Percentiles rank a stretch among this genome's conserved stretches.
Evolutionary conservation across 768 basidiomycete species (phyloP).

Genomic region (Leccinum sublutescens): DNA sequence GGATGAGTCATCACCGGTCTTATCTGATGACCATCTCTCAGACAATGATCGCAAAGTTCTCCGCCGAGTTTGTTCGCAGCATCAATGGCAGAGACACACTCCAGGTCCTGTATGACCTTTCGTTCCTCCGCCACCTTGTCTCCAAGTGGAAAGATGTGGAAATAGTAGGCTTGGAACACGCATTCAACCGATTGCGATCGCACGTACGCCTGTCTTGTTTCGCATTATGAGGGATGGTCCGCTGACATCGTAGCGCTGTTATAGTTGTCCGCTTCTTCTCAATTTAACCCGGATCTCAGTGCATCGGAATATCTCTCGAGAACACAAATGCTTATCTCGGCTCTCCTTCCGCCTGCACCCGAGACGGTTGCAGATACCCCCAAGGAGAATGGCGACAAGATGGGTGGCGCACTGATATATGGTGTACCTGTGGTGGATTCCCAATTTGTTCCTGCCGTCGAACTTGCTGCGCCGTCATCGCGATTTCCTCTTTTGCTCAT

Average conservation of each 20-base stretch:
- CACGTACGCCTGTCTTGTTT: slow-evolving; percentile 26
- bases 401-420: slow-evolving; percentile 44
- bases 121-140: slow-evolving; percentile 45
- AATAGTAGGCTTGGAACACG: slow-evolving; percentile 25
- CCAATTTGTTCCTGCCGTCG: slow-evolving; percentile 56
- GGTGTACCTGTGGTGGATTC: slow-evolving; percentile 54
- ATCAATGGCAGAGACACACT: slow-evolving; percentile 30
- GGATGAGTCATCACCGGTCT: slow-evolving; percentile 39
- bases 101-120: slow-evolving; percentile 45
- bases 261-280: slow-evolving; percentile 15
- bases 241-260: slow-evolving; percentile 6
- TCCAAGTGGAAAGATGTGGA: slow-evolving; percentile 29
- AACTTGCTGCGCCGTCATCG: slow-evolving; percentile 67
- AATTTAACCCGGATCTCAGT: slow-evolving; percentile 26
- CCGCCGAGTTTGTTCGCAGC: slow-evolving; percentile 30
- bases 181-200: slow-evolving; percentile 24
- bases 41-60: slow-evolving; percentile 41
- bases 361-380: slow-evolving; percentile 17
- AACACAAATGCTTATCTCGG: slow-evolving; percentile 60
- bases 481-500: slow-evolving; percentile 75
- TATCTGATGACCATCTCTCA: slow-evolving; percentile 37
- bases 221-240: not conserved
- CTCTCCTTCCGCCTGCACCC: slow-evolving; percentile 46
- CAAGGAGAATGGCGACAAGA: slow-evolving; percentile 21
- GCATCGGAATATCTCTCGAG: slow-evolving; percentile 48